Evolutionary conservation across 306 rosid genomes (phyloP), one percentile per base, ranked within the genome.

Genomic region (Styphnolobium japonicum): DNA sequence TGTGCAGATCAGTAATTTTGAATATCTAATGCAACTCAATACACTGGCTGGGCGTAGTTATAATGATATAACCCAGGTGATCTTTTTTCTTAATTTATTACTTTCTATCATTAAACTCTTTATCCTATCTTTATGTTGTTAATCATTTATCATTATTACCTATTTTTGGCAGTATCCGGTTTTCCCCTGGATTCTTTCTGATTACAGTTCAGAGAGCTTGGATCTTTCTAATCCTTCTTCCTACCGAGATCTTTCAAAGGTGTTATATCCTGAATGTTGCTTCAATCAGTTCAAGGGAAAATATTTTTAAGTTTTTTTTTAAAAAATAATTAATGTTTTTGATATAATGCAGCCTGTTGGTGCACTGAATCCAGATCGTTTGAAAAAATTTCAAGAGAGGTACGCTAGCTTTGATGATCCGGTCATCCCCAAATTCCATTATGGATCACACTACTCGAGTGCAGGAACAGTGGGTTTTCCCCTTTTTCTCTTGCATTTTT

Each of bases 41-140:
- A 93, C 99, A 66, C 86, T 95, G 81, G 98, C 99, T 64, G 99
- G 99, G 80, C 98, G 99, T 70, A 91, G 96, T 87, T 95, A 95
- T 86, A 95, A 95, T 90, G 98, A 95, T 79, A 89, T 95, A 69
- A 95, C 99, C 19, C 99, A 95, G 98, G 98, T 95, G 86, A 79
- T 66, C 70, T 81, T 86, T 75, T 58, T 37, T 73, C 56, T 14
- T 70, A 58, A 10, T 67, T 82, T 63, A 36, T 37, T 73, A 22
- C 57, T 73, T 75, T 81, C 71, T 60, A 34, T 73, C 42, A 48
- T 84, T 58, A 42, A 55, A 45, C 43, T 67, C 72, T 82, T 79
- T 14, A 33, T 21, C 75, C 7, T 79, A 39, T 79, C 46, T 37
- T 84, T 78, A 61, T 81, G 65, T 18, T 34, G 43, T 69, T 56